phyloP scores from a whole-genome alignment of 768 basidiomycete genomes.

The Coprinellus aureogranulatus region DNA sequence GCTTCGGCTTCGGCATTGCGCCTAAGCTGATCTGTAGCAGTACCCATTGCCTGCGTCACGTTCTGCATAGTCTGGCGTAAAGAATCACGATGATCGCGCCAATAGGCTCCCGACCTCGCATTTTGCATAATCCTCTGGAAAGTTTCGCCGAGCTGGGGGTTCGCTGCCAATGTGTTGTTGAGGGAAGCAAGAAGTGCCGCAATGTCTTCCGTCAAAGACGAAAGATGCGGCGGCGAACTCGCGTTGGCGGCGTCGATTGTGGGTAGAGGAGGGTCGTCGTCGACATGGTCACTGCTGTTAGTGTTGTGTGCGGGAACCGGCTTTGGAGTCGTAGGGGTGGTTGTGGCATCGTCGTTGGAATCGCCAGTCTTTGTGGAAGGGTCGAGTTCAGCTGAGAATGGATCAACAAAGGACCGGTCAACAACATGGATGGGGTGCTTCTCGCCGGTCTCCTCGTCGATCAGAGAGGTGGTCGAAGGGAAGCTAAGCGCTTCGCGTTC shows the following conservation, averaged over 20 bases:
- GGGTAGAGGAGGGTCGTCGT: conserved; percentile 25
- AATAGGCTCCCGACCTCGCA: conserved; percentile 64
- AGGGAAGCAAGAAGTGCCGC: conserved; percentile 58
- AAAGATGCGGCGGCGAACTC: conserved; percentile 36
- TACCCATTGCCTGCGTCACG: conserved; percentile 45
- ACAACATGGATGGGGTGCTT: conserved; percentile 66
- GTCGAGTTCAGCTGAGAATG: neutral
- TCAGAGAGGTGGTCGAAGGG: conserved; percentile 34
- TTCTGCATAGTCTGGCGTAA: conserved; percentile 58
- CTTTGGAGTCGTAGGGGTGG: neutral
- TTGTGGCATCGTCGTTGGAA: neutral
- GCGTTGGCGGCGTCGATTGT: conserved; percentile 23
- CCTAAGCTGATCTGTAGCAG: conserved; percentile 44
- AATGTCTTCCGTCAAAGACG: conserved; percentile 63
- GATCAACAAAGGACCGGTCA: conserved; percentile 27
- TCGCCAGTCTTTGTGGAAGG: no score
- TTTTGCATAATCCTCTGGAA: conserved; percentile 65
- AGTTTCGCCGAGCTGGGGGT: conserved; percentile 71
- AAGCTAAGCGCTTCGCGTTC: conserved; percentile 29
- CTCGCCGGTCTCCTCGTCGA: conserved; percentile 40
- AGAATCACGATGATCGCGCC: conserved; percentile 59
- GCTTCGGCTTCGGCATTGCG: conserved; percentile 63
- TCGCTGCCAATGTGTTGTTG: conserved; percentile 52
- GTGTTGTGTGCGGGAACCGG: neutral
- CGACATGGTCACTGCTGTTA: neutral